Percentiles rank a stretch among this genome's conserved stretches.
These are phyloP conservation scores for Copromyces sp. DNA, from an alignment of 495 filamentous ascomycete species.

Conservation along the genomic window DNA sequence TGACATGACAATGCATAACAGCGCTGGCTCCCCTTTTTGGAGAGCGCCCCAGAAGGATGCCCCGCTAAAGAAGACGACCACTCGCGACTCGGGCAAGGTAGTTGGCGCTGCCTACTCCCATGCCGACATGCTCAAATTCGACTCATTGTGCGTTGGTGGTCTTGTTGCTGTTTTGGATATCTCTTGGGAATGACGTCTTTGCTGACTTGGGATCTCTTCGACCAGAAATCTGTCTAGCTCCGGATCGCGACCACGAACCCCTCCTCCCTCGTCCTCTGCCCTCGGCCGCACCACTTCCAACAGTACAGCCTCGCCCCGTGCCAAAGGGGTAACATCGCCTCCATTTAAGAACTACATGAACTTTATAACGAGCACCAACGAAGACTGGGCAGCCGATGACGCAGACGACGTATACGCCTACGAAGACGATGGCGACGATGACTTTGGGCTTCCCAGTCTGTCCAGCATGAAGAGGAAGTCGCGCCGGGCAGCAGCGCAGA, in stretches of 20 bases:
- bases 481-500: conserved; percentile 39
- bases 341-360: conserved; percentile 62
- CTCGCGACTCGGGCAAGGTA: conserved; percentile 63
- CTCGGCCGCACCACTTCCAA: conserved; percentile 21
- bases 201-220: conserved; percentile 11
- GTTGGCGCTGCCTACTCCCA: conserved; percentile 95
- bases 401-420: conserved; percentile 64
- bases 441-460: conserved; percentile 86
- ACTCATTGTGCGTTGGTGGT: conserved; percentile 47
- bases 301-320: conserved; percentile 41
- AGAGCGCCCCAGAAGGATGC: conserved; percentile 46
- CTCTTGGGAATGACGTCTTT: background rate
- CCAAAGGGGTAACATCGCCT: conserved; percentile 47
- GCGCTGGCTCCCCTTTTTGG: conserved; percentile 86
- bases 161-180: background rate
- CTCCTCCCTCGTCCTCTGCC: conserved; percentile 30
- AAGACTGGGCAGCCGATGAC: conserved; percentile 62
- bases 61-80: conserved; percentile 42
- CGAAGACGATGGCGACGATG: conserved; percentile 71
- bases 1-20: conserved; percentile 24
- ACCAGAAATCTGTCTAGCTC: conserved; percentile 33
- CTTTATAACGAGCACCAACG: conserved; percentile 63
- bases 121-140: conserved; percentile 83
- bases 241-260: conserved; percentile 40
- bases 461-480: conserved; percentile 73